Conservation (phyloP, 371 early-diverging fungal genomes). For the Syncephalastrum monosporum region DNA sequence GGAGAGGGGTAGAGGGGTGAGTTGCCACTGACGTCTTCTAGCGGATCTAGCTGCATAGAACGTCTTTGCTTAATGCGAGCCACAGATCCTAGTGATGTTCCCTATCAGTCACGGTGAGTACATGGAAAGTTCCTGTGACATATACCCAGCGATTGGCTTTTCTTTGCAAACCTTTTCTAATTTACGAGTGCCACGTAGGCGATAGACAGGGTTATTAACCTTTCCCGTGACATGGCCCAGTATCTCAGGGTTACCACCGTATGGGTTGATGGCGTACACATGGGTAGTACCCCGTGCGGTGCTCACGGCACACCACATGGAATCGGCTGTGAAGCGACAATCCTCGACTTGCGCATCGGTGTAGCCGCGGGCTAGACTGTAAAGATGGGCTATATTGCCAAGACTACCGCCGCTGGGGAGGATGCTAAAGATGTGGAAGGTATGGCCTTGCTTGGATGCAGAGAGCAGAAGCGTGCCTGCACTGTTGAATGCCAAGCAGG, state of each 20-base stretch:
- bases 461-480: conserved; percentile 73
- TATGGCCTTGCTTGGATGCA: conserved; percentile 73
- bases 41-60: conserved; percentile 32
- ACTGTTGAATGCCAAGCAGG: conserved; percentile 62
- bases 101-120: not conserved
- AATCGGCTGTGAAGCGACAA: conserved; percentile 70
- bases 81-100: conserved; percentile 35
- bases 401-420: conserved; percentile 20
- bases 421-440: conserved; percentile 68
- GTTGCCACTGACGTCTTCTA: not conserved
- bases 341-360: conserved; percentile 77
- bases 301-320: conserved; percentile 76
- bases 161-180: conserved; percentile 3
- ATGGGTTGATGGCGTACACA: conserved; percentile 70
- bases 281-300: conserved; percentile 82
- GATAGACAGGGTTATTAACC: conserved; percentile 39
- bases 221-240: conserved; percentile 54
- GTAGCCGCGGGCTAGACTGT: conserved; percentile 74
- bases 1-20: not conserved
- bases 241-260: conserved; percentile 68
- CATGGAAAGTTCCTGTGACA: too few relatives aligned
- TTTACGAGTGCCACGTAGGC: not conserved
- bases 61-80: conserved; percentile 58
- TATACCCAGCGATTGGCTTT: too few relatives aligned
- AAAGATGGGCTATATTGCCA: conserved; percentile 59